Conservation (phyloP, 1,284 basidiomycete species). For the Marasmius sp. region DNA sequence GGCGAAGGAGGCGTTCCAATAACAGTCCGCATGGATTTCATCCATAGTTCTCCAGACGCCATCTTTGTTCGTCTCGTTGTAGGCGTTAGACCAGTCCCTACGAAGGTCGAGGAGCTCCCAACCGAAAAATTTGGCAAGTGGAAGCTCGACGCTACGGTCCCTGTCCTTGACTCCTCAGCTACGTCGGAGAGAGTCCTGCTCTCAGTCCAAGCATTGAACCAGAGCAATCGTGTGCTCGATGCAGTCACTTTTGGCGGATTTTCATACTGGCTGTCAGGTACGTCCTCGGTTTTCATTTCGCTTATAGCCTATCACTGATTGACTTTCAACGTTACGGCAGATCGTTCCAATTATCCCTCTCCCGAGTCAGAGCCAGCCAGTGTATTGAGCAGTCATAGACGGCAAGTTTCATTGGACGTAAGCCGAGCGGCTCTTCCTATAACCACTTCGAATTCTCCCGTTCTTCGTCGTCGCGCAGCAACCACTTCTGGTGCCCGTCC, state of each 20-base stretch:
- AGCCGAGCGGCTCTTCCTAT: conserved; percentile 25
- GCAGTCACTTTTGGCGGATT: conserved; percentile 70
- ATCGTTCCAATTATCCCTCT: neutral
- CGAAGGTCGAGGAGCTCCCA: conserved; percentile 52
- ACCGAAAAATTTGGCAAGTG: conserved; percentile 46
- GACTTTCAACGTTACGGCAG: neutral
- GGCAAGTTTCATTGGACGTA: conserved; percentile 6
- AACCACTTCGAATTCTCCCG: conserved; percentile 20
- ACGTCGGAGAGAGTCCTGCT: conserved; percentile 45
- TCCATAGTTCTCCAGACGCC: conserved; percentile 41
- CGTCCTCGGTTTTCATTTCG: conserved; percentile 19
- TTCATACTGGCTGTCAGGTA: conserved; percentile 57
- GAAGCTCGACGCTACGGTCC: conserved; percentile 60
- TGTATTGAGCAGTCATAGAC: neutral
- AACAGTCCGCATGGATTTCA: conserved; percentile 60
- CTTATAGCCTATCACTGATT: neutral
- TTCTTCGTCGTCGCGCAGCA: conserved; percentile 30
- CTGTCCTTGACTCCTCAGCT: conserved; percentile 38
- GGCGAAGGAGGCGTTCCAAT: conserved; percentile 59
- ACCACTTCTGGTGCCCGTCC: conserved; percentile 17
- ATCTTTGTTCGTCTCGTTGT: conserved; percentile 69
- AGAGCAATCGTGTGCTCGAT: conserved; percentile 54
- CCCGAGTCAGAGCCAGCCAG: neutral
- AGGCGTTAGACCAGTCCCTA: conserved; percentile 57
- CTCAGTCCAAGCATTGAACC: conserved; percentile 62